These are phyloP conservation scores for Anthracocystis panici-leucophaei DNA, from an alignment of 1,284 basidiomycete genomes.

Conservation along the genomic window DNA sequence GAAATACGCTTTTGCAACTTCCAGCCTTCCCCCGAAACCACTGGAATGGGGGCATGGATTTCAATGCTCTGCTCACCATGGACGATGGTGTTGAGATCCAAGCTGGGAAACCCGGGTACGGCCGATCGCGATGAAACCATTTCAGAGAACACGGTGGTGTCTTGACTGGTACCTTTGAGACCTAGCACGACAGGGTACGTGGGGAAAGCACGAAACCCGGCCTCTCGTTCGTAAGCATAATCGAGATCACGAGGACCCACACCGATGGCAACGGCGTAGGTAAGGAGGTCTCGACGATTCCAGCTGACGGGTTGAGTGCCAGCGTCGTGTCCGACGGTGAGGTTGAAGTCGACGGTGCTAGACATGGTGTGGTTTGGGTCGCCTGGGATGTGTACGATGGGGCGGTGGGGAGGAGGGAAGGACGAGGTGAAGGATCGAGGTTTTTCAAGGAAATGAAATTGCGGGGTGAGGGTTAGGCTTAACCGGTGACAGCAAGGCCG, in stretches of 20 bases:
- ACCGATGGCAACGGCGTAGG: constrained; percentile 67
- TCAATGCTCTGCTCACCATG: constrained; percentile 70
- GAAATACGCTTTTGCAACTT: constrained; percentile 57
- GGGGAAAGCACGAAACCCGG: constrained; percentile 68
- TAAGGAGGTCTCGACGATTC: constrained; percentile 69
- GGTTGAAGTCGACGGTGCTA: constrained; percentile 56
- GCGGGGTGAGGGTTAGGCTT: constrained; percentile 18
- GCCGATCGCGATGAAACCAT: constrained; percentile 47
- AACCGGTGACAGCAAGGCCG: constrained; percentile 22
- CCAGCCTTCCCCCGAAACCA: constrained; percentile 57
- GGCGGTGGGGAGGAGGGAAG: constrained; percentile 12
- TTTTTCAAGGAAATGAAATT: constrained; percentile 8
- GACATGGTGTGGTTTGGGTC: constrained; percentile 19
- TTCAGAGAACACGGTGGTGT: constrained; percentile 67
- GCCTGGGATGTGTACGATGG: constrained; percentile 40
- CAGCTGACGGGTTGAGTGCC: constrained; percentile 65
- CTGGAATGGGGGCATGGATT: constrained; percentile 66
- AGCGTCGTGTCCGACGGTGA: constrained; percentile 65
- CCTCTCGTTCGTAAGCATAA: constrained; percentile 66
- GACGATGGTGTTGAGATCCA: constrained; percentile 70
- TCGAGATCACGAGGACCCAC: constrained; percentile 66
- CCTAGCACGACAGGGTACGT: constrained; percentile 70
- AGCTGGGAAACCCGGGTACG: constrained; percentile 56
- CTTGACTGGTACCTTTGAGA: constrained; percentile 58
- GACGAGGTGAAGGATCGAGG: neutral